Percentiles rank a stretch among this genome's conserved stretches.
Conservation (phyloP, 768 basidiomycete genomes). For the Pleurotus pulmonarius region DNA sequence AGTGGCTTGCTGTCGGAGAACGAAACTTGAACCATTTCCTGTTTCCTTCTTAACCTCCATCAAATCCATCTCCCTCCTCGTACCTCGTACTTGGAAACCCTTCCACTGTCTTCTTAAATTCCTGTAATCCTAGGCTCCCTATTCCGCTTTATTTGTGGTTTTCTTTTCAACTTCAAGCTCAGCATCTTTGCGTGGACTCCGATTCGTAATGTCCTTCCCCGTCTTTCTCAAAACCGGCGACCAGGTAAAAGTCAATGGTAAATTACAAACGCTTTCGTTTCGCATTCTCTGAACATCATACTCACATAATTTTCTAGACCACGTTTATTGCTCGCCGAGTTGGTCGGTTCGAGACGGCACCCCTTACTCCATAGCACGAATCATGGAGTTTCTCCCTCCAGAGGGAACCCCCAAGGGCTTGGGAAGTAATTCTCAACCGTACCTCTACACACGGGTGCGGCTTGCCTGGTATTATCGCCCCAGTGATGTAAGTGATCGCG, state of each 20-base stretch:
- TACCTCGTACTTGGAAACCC: not conserved
- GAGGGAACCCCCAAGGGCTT: constrained; percentile 55
- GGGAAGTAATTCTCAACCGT: constrained; percentile 61
- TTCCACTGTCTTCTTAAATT: not conserved
- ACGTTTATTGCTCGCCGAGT: constrained; percentile 93
- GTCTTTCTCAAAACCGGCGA: constrained; percentile 79
- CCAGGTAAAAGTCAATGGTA: constrained; percentile 85
- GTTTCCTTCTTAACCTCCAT: constrained; percentile 6
- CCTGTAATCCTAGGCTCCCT: constrained; percentile 13
- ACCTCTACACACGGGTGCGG: constrained; percentile 77
- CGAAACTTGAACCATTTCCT: constrained; percentile 1
- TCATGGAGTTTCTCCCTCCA: constrained; percentile 93
- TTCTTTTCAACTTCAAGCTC: constrained; percentile 26
- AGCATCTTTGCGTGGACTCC: constrained; percentile 14
- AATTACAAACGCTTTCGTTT: constrained; percentile 22
- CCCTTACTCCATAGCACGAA: constrained; percentile 92
- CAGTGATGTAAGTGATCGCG: constrained; percentile 90
- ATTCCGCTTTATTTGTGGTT: constrained; percentile 26
- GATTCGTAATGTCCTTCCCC: constrained; percentile 37
- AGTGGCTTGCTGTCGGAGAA: not conserved
- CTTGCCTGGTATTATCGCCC: constrained; percentile 97
- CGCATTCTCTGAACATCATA: constrained; percentile 8
- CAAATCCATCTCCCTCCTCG: not conserved
- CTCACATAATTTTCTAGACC: constrained; percentile 55
- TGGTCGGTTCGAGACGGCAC: constrained; percentile 93